phyloP scores from a whole-genome alignment of 768 basidiomycete species.

The Tylopilus balloui region DNA sequence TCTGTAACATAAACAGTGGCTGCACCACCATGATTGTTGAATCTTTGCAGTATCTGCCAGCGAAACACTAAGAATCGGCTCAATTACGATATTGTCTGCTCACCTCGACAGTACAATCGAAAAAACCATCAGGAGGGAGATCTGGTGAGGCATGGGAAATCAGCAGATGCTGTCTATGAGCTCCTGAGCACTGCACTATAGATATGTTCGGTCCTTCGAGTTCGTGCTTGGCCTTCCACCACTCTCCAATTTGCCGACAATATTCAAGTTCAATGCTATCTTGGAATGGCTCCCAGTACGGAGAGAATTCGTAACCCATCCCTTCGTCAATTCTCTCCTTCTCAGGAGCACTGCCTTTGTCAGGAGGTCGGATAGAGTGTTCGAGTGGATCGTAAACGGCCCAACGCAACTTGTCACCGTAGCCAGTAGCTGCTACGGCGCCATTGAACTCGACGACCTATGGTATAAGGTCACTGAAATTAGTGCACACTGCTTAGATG shows the following conservation, averaged over 20 bases:
- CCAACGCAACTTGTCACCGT: slow-evolving; percentile 48
- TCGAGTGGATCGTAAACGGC: slow-evolving; percentile 44
- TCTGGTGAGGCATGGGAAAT: slow-evolving; percentile 48
- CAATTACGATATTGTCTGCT: slow-evolving; percentile 2
- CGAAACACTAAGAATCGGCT: neutral
- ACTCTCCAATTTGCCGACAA: slow-evolving; percentile 42
- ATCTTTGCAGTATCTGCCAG: slow-evolving; percentile 46
- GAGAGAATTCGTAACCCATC: slow-evolving; percentile 39
- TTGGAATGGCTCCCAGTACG: slow-evolving; percentile 41
- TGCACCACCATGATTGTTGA: slow-evolving; percentile 35
- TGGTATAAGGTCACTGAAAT: neutral
- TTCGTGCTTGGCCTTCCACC: slow-evolving; percentile 42
- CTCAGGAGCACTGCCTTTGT: slow-evolving; percentile 35
- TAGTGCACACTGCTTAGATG: neutral
- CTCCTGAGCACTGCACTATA: slow-evolving; percentile 8
- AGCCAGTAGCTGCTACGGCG: slow-evolving; percentile 39
- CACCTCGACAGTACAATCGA: slow-evolving; percentile 64
- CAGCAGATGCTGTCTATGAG: slow-evolving; percentile 40
- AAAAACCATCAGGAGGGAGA: slow-evolving; percentile 45
- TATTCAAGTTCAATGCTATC: slow-evolving; percentile 38
- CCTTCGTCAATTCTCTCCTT: slow-evolving; percentile 30
- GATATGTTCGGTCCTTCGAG: slow-evolving; percentile 17
- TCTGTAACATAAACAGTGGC: slow-evolving; percentile 61
- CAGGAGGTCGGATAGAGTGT: slow-evolving; percentile 37
- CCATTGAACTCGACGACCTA: slow-evolving; percentile 36